These are phyloP conservation scores for Meripilus lineatus DNA, from an alignment of 1,284 basidiomycete genomes.

Conservation along the genomic window DNA sequence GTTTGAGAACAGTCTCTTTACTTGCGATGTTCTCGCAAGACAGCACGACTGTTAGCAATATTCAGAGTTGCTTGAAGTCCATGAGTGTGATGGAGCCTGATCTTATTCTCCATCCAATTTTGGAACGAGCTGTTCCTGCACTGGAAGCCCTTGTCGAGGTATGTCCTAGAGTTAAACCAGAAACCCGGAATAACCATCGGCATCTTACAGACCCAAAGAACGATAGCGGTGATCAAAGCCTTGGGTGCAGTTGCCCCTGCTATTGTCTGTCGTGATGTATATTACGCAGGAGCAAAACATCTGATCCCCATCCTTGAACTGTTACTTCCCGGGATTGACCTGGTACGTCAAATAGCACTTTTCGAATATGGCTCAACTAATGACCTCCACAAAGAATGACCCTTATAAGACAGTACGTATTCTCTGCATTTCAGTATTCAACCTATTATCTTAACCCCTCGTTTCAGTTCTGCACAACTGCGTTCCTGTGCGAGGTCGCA, in stretches of 20 bases:
- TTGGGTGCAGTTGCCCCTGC: conserved; percentile 77
- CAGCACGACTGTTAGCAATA: conserved; percentile 54
- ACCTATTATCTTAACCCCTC: conserved; percentile 5
- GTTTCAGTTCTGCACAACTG: conserved; percentile 61
- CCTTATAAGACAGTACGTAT: conserved; percentile 79
- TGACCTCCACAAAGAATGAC: conserved; percentile 53
- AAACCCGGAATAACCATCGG: too few species aligned
- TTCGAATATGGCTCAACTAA: neutral
- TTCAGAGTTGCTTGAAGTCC: conserved; percentile 67
- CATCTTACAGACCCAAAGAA: conserved; percentile 76
- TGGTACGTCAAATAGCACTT: conserved; percentile 42
- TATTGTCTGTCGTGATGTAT: conserved; percentile 74
- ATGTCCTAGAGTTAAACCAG: conserved; percentile 2
- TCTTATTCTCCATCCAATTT: conserved; percentile 78
- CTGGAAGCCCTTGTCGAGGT: conserved; percentile 86
- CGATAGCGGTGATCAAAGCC: conserved; percentile 83
- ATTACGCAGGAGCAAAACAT: conserved; percentile 78
- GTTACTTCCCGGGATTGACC: conserved; percentile 83
- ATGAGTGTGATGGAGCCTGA: conserved; percentile 86
- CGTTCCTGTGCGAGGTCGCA: conserved; percentile 74
- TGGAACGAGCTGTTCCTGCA: conserved; percentile 84
- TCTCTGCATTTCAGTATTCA: conserved; percentile 6
- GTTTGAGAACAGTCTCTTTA: conserved; percentile 77
- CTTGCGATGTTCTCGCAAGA: conserved; percentile 91
- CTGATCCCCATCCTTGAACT: conserved; percentile 81